Base-by-base conservation (phyloP, 208 protist genomes). In the Acanthamoeba royreba region DNA sequence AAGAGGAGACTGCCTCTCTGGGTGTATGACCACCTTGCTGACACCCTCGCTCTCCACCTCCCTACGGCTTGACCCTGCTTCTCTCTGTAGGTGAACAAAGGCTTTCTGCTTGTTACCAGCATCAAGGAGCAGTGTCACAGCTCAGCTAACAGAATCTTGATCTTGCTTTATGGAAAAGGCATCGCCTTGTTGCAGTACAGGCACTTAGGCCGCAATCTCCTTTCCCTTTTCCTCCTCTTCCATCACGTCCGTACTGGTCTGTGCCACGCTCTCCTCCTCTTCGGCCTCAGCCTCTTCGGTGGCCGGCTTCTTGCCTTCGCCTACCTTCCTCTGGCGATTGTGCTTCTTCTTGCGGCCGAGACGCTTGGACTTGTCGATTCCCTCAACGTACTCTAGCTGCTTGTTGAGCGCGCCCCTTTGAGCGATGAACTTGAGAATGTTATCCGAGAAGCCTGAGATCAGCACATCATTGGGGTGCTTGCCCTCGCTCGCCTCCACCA, bases 391-490 rank as follows among this genome's bases (percentile, higher is more conserved):
- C 3, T 94, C 35, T 25, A 94, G 92, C 79, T 94, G 92, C n/a
- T 81, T 81, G 92, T 89, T 88, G 42, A 25, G 19, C 13, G 42
- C 53, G 42, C 92, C 92, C 9, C 92, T 22, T 95, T 99, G 97
- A 35, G 98, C 98, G 46, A 99, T 97, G 90, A 99, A 97, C 43
- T 97, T 97, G 31, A 99, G 92, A 58, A 99, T 98, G 40, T 96
- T 87, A 43, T 99, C 98, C 89, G 95, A 98, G 94, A 98, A 99
- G 42, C 98, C 98, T 1, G 95, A 97, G 47, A 99, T 79, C 4
- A 98, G 93, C 19, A 99, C 93, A 87, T 99, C 98, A 74, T 99
- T 98, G 93, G 94, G 96, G 86, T 99, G 98, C 28, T 95, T 79
- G n/a, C 19, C 49, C 28, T 49, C 33, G 35, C 74, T 31, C 4